A percentile compares a stretch with the other conserved stretches of the same genome.
Evolutionary conservation across 495 filamentous ascomycete genomes (phyloP).

Genomic region (Xylaria flabelliformis): DNA sequence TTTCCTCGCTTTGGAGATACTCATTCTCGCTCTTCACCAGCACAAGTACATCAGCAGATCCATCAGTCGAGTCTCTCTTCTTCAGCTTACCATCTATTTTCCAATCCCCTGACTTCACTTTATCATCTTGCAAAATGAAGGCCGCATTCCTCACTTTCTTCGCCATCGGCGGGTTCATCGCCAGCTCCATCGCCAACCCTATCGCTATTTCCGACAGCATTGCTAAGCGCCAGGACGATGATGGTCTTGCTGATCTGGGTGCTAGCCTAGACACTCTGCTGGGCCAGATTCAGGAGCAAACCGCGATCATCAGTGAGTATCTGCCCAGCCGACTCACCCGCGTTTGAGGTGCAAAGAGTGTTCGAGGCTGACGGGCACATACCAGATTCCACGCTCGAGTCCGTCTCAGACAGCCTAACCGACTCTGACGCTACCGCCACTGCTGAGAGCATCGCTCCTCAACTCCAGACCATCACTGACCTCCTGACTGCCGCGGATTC

Average conservation of each 20-base stretch:
- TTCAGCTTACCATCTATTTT: background rate
- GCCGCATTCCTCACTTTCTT: slow-evolving; percentile 43
- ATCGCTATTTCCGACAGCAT: slow-evolving; percentile 28
- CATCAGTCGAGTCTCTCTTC: slow-evolving; percentile 22
- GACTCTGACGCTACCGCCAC: slow-evolving; percentile 36
- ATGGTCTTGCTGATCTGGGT: slow-evolving; percentile 28
- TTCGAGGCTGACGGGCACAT: background rate
- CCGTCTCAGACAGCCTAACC: slow-evolving; percentile 36
- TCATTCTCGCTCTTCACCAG: slow-evolving; percentile 28
- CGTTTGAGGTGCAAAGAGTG: background rate
- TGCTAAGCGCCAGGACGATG: slow-evolving; percentile 43
- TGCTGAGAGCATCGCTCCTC: slow-evolving; percentile 41
- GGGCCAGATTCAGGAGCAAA: slow-evolving; percentile 41
- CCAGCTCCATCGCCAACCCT: slow-evolving; percentile 44
- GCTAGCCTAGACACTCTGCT: slow-evolving; percentile 39
- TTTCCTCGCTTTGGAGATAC: background rate
- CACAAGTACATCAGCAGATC: slow-evolving; percentile 20
- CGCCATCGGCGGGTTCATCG: slow-evolving; percentile 42
- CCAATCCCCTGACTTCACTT: slow-evolving; percentile 9
- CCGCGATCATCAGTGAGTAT: slow-evolving; percentile 46
- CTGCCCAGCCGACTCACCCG: background rate
- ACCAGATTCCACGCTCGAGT: slow-evolving; percentile 37
- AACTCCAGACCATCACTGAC: slow-evolving; percentile 42
- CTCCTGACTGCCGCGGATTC: slow-evolving; percentile 40
- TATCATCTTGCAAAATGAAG: slow-evolving; percentile 46